A percentile compares a stretch with the other conserved stretches of the same genome.
phyloP scores from a whole-genome alignment of 176 grass and related monocot genomes.

The Triticum dicoccoides region DNA sequence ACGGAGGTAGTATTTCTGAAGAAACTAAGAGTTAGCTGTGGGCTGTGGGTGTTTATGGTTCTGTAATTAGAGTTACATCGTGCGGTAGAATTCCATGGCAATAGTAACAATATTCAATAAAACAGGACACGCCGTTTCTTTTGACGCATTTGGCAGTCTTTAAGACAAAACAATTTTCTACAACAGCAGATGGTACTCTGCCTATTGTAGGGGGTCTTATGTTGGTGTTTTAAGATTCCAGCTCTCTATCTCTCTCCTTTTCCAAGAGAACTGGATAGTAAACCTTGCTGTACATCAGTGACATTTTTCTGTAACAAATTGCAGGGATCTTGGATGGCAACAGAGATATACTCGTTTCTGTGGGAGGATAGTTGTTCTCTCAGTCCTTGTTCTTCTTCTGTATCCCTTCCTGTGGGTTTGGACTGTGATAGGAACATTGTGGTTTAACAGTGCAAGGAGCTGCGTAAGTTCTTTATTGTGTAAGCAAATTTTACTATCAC shows the following conservation, averaged over 20 bases:
- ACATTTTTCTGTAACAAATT: conserved; percentile 3
- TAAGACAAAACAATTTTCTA: neutral
- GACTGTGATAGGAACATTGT: conserved; percentile 98
- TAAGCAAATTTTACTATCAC: neutral
- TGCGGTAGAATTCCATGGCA: neutral
- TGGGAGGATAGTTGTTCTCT: conserved; percentile 87
- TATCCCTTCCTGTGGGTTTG: conserved; percentile 98
- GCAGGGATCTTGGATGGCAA: conserved; percentile 96
- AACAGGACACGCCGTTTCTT: neutral
- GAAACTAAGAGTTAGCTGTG: no score
- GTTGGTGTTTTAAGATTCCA: neutral
- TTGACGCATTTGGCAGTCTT: neutral
- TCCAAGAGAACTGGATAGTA: neutral
- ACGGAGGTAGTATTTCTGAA: no score
- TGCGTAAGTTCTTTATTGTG: conserved; percentile 66
- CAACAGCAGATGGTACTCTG: neutral
- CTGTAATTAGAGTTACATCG: neutral
- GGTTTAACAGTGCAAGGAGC: conserved; percentile 86
- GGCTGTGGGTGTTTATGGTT: neutral
- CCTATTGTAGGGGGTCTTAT: neutral
- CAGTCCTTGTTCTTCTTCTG: conserved; percentile 81
- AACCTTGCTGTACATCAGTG: neutral
- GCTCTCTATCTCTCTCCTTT: neutral
- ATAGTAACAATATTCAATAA: neutral
- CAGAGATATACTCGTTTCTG: conserved; percentile 94